A percentile compares a stretch with the other conserved stretches of the same genome.
Evolutionary conservation across 1,284 basidiomycete genomes (phyloP).

Genomic region (Peniophora sp.): DNA sequence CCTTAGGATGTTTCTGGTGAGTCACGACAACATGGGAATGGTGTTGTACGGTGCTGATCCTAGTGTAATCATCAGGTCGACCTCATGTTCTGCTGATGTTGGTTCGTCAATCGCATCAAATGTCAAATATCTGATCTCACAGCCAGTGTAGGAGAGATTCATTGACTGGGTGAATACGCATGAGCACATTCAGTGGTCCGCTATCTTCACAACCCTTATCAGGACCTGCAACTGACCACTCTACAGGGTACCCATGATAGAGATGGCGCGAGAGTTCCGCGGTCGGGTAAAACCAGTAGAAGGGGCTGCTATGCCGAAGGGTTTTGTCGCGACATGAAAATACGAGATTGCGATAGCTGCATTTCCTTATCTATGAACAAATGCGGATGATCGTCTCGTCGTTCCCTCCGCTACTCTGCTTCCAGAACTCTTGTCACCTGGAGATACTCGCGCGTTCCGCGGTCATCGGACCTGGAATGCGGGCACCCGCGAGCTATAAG

Average conservation of each 20-base stretch:
- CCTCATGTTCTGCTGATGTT: slow-evolving; percentile 69
- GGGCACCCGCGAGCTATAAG: too few species aligned
- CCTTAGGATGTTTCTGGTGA: slow-evolving; percentile 25
- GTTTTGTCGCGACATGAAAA: slow-evolving; percentile 14
- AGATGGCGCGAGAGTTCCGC: slow-evolving; percentile 51
- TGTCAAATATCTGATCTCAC: not conserved
- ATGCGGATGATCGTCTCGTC: not conserved
- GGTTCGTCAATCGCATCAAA: slow-evolving; percentile 23
- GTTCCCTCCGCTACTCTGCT: not conserved
- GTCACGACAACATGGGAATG: too few species aligned
- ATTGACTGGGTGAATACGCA: slow-evolving; percentile 76
- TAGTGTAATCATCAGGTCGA: slow-evolving; percentile 19
- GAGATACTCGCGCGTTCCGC: too few species aligned
- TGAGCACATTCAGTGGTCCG: slow-evolving; percentile 52
- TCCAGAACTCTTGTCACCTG: too few species aligned
- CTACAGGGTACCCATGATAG: slow-evolving; percentile 54
- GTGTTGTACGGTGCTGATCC: too few species aligned
- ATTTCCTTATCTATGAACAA: not conserved
- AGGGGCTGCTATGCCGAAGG: slow-evolving; percentile 36
- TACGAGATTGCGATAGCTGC: not conserved
- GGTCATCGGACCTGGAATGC: too few species aligned
- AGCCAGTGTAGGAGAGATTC: slow-evolving; percentile 50
- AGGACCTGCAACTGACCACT: not conserved
- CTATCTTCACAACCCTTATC: not conserved
- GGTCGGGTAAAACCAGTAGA: slow-evolving; percentile 18